Evolutionary conservation across 352 stramenopile species (phyloP).

Genomic region (Thraustotheca clavata): DNA sequence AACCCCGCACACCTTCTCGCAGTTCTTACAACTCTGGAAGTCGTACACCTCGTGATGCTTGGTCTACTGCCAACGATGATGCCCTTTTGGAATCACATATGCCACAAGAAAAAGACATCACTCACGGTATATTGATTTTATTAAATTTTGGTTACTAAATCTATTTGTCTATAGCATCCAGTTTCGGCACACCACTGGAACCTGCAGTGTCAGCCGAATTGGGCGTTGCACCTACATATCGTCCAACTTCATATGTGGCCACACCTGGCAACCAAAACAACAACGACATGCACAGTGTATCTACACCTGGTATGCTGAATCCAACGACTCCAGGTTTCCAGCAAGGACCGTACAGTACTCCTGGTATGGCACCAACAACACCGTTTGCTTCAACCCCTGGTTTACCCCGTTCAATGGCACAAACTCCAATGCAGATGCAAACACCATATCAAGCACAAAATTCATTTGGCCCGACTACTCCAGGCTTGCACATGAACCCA

Average conservation of each 20-base stretch:
- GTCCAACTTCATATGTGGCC: neutral
- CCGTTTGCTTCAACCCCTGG: conserved; percentile 21
- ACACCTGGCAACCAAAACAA: neutral
- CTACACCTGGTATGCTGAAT: conserved; percentile 62
- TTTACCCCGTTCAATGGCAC: conserved; percentile 4
- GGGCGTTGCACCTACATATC: conserved; percentile 17
- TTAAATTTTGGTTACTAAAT: neutral
- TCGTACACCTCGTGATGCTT: conserved; percentile 54
- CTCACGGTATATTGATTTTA: conserved; percentile 32
- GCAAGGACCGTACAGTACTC: conserved; percentile 64
- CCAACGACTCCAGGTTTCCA: conserved; percentile 74
- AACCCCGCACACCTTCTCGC: conserved; percentile 30
- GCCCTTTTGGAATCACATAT: conserved; percentile 76
- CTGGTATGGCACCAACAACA: conserved; percentile 27
- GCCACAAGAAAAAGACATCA: conserved; percentile 87
- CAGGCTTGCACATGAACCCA: conserved; percentile 42
- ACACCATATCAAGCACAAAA: conserved; percentile 17
- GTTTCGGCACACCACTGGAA: conserved; percentile 74
- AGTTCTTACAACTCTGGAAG: conserved; percentile 64
- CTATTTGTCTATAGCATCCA: conserved; percentile 33
- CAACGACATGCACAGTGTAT: conserved; percentile 23
- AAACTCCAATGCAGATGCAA: conserved; percentile 20
- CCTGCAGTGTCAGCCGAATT: conserved; percentile 45
- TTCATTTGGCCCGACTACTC: conserved; percentile 44
- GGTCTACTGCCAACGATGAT: conserved; percentile 84